Percentiles rank a stretch among this genome's conserved stretches.
Conservation (phyloP, 495 filamentous ascomycete species). For the Aspergillus funiculosus region DNA sequence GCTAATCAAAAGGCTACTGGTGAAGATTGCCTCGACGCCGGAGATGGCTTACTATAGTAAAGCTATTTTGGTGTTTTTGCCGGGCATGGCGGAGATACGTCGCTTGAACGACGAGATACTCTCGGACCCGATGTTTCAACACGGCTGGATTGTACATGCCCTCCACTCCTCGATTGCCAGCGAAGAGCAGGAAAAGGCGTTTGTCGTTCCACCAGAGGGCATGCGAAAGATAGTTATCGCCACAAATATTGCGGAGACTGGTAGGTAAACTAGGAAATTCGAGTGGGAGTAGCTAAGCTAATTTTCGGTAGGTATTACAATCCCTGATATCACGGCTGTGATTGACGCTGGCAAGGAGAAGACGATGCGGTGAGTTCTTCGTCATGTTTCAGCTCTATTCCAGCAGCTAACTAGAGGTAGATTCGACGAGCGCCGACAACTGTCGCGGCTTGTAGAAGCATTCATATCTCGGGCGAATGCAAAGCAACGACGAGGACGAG, state of each 20-base stretch:
- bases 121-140: slow-evolving; percentile 61
- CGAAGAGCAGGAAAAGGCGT: slow-evolving; percentile 90
- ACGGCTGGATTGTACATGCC: slow-evolving; percentile 72
- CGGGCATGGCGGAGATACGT: slow-evolving; percentile 89
- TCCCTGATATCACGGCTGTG: slow-evolving; percentile 92
- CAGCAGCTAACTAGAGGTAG: slow-evolving; percentile 19
- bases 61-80: slow-evolving; percentile 89
- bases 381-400: background rate
- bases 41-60: slow-evolving; percentile 68
- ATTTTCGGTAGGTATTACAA: slow-evolving; percentile 60
- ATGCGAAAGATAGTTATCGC: slow-evolving; percentile 86
- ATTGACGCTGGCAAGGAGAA: slow-evolving; percentile 94
- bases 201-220: slow-evolving; percentile 73
- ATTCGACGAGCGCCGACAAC: slow-evolving; percentile 85
- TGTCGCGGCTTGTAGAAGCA: slow-evolving; percentile 82
- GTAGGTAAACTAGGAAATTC: too few relatives aligned
- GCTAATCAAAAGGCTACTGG: slow-evolving; percentile 68
- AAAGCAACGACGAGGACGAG: slow-evolving; percentile 87
- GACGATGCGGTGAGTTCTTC: slow-evolving; percentile 63
- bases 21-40: slow-evolving; percentile 62
- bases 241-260: slow-evolving; percentile 95
- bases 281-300: background rate
- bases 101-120: slow-evolving; percentile 75
- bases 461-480: slow-evolving; percentile 94
- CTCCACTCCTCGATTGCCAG: slow-evolving; percentile 93